These are phyloP conservation scores for Porcisia hertigi DNA, from an alignment of 208 protist species.

Conservation along the genomic window DNA sequence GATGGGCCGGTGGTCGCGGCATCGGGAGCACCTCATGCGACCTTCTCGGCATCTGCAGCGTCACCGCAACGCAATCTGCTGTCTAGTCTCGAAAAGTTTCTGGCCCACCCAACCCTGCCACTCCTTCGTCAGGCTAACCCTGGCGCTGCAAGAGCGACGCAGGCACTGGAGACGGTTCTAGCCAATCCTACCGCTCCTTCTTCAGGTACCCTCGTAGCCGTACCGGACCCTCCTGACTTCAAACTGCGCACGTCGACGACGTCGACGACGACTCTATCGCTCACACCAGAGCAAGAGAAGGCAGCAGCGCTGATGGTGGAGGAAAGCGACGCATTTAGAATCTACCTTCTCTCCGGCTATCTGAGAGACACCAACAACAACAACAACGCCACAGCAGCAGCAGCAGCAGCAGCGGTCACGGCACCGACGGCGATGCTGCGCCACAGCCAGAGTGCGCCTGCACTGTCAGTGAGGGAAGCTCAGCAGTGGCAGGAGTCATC, in stretches of 20 bases:
- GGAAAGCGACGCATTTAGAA: conserved; percentile 22
- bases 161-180: background rate
- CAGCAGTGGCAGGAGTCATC: background rate
- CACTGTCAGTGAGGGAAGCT: background rate
- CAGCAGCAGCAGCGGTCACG: background rate
- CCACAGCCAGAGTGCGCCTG: conserved; percentile 13
- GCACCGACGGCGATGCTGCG: background rate
- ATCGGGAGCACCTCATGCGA: background rate
- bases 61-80: conserved; percentile 36
- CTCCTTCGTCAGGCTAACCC: conserved; percentile 4
- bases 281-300: conserved; percentile 13
- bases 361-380: conserved; percentile 2
- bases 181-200: background rate
- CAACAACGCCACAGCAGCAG: background rate
- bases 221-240: background rate
- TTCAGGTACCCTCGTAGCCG: background rate
- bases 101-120: conserved; percentile 25
- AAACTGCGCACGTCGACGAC: background rate
- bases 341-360: conserved; percentile 17
- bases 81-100: conserved; percentile 35
- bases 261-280: background rate
- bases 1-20: conserved; percentile 26
- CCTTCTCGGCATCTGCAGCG: conserved; percentile 5
- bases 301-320: conserved; percentile 26
- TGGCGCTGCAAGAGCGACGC: background rate